phyloP scores from a whole-genome alignment of 2,329 filamentous ascomycete species.

The Pseudogymnoascus destructans region DNA sequence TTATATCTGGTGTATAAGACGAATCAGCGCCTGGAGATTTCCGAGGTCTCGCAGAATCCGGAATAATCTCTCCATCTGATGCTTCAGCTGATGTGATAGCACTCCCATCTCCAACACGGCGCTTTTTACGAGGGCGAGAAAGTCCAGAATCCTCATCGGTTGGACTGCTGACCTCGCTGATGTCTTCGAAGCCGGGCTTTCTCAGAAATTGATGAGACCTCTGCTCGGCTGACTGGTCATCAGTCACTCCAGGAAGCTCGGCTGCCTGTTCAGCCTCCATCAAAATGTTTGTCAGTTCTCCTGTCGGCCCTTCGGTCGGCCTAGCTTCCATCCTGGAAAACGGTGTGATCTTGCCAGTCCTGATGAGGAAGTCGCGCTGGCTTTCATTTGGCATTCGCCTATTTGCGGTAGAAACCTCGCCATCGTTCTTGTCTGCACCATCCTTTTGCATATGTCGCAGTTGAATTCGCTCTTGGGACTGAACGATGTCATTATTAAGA shows the following conservation, averaged over 20 bases:
- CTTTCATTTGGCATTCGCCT: constrained; percentile 64
- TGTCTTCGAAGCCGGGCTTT: constrained; percentile 57
- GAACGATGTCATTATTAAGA: constrained; percentile 58
- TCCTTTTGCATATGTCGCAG: constrained; percentile 49
- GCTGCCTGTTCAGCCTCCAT: constrained; percentile 60
- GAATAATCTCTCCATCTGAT: constrained; percentile 22
- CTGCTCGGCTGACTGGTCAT: constrained; percentile 32
- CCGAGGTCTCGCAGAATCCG: constrained; percentile 17
- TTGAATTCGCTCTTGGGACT: constrained; percentile 71
- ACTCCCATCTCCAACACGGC: constrained; percentile 28
- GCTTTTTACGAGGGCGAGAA: constrained; percentile 45
- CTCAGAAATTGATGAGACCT: constrained; percentile 60
- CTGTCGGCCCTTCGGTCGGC: constrained; percentile 43
- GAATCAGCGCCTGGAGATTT: constrained; percentile 26
- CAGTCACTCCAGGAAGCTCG: constrained; percentile 29
- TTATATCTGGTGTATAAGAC: constrained; percentile 22
- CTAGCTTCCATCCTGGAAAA: constrained; percentile 60
- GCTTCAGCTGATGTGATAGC: constrained; percentile 29
- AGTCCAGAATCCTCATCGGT: constrained; percentile 40
- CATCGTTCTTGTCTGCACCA: constrained; percentile 30
- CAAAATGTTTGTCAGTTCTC: constrained; percentile 63
- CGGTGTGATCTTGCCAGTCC: constrained; percentile 94
- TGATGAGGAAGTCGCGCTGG: constrained; percentile 77
- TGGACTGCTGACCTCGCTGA: constrained; percentile 26
- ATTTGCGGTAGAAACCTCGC: constrained; percentile 36